Base-by-base conservation (phyloP, 192 early-diverging fungal genomes). In the Rhizophlyctis rosea region DNA sequence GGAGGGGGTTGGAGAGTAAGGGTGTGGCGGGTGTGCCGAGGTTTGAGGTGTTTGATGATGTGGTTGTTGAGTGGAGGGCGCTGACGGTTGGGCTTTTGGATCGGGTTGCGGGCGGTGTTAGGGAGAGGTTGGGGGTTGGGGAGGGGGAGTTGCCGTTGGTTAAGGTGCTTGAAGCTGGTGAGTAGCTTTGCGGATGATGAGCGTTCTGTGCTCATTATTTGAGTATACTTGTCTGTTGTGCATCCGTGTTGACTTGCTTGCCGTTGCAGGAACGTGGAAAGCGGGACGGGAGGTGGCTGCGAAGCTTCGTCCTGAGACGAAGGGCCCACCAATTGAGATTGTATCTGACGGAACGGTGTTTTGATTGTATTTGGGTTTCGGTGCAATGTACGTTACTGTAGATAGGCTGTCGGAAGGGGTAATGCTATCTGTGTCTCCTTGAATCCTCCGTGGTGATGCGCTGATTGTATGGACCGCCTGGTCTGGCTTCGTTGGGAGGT, bases 21-120 rank as follows among this genome's bases (percentile, higher is more conserved):
- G 64, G 67, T 18, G 25, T 44, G 1, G 56, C 34, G 18, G 57
- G 50, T 47, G 74, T 93, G 13, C 91, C 90, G 3, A 62, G 74
- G 39, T 93, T 93, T 68, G 83, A 89, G 23, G 86, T 83, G 16
- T 73, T 74, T 56, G 93, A 97, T 67, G 85, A 90, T 0, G 86
- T 86, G 3, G 85, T 97, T 35, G 86, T 94, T 48, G 95, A 97
- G 67, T 97, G 95, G 95, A 84, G 95, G 18, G 91, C 90, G 9
- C 73, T 97, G 71, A 97, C 93, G 0, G 91, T 97, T 0, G 80
- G 84, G 0, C 76, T 91, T 33, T 64, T 97, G 55, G 95, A 95
- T 64, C 62, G 63, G 16, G 83, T 93, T 1, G 90, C 86, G 0
- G 74, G 81, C 0, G 68, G 71, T 13, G 84, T 95, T 9, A 80